Conservation (phyloP, 2,329 filamentous ascomycete genomes). For the Pseudogymnoascus sp. region DNA sequence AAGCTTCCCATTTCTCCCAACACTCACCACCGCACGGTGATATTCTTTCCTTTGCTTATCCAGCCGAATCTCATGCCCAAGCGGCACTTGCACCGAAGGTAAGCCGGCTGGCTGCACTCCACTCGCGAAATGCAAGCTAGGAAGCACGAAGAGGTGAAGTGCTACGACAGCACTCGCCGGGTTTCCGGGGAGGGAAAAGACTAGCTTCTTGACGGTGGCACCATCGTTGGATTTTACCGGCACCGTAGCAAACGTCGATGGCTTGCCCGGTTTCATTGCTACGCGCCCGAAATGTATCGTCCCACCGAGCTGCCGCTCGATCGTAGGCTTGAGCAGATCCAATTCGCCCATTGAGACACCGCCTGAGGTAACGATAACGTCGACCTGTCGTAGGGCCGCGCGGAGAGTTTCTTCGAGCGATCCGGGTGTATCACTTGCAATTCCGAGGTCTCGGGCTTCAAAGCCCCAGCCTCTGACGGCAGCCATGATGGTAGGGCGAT, state of each 20-base stretch:
- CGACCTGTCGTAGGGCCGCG: constrained; percentile 61
- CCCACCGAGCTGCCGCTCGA: constrained; percentile 81
- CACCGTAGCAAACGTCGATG: constrained; percentile 90
- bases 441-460: constrained; percentile 74
- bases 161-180: constrained; percentile 89
- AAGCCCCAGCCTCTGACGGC: constrained; percentile 68
- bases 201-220: constrained; percentile 52
- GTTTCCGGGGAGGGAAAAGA: constrained; percentile 91
- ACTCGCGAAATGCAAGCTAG: constrained; percentile 67
- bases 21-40: constrained; percentile 70
- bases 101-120: constrained; percentile 62
- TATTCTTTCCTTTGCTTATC: constrained; percentile 79
- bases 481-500: constrained; percentile 77
- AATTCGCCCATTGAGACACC: constrained; percentile 98
- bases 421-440: constrained; percentile 65
- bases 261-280: constrained; percentile 96
- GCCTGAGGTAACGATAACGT: constrained; percentile 83
- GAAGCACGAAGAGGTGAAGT: constrained; percentile 88
- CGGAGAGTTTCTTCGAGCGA: constrained; percentile 71
- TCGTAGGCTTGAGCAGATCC: constrained; percentile 90
- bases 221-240: constrained; percentile 53
- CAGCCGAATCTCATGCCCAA: constrained; percentile 64
- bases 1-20: constrained; percentile 57
- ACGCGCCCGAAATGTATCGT: constrained; percentile 96
- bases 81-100: constrained; percentile 58